Conservation (phyloP, 169 alveolate genomes). For the Eimeria acervulina region DNA sequence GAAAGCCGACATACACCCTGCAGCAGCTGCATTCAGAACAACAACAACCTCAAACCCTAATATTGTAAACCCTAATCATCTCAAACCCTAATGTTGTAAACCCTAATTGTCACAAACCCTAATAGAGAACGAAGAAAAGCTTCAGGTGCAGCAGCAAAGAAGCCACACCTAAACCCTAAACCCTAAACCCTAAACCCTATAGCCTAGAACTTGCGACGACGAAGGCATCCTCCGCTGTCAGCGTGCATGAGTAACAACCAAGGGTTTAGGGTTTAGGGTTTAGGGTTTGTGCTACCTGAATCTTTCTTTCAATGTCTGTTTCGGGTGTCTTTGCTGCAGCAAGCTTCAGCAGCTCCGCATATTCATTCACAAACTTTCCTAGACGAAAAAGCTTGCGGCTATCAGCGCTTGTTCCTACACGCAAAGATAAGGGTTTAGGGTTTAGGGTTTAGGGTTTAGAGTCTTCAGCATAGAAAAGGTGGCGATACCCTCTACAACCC, state of each 20-base stretch:
- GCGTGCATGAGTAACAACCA: background rate
- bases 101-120: background rate
- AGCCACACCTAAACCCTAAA: background rate
- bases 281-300: constrained; percentile 3
- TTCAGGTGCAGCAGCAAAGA: no score
- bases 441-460: constrained; percentile 30
- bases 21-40: constrained; percentile 20
- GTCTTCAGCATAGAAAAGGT: background rate
- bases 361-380: constrained; percentile 71
- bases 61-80: background rate
- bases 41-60: constrained; percentile 17
- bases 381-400: constrained; percentile 74
- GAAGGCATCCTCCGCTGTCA: background rate
- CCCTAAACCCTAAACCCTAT: constrained; percentile 45
- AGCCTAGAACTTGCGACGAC: background rate
- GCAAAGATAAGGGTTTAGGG: background rate
- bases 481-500: no score
- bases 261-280: constrained; percentile 43
- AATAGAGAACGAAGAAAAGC: no score
- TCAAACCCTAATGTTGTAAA: background rate
- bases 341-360: background rate
- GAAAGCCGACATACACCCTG: constrained; percentile 58
- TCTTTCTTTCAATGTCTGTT: background rate
- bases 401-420: constrained; percentile 63
- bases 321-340: constrained; percentile 33